These are phyloP conservation scores for Nicotiana paniculata DNA, from an alignment of 257 asterid genomes.

Conservation along the genomic window DNA sequence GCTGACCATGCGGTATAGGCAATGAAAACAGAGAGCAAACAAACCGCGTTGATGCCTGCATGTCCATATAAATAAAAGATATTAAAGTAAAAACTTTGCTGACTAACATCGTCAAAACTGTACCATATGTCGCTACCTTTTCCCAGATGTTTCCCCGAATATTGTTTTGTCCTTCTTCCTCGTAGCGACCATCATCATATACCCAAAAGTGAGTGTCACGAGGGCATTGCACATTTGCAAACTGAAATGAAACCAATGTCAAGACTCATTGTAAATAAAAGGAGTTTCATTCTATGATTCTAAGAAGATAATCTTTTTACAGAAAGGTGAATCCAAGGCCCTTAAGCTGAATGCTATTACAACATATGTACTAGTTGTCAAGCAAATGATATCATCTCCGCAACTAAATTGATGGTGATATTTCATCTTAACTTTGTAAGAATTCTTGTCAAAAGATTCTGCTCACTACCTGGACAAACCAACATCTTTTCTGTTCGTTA, in stretches of 20 bases:
- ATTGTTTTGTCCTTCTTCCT: slow-evolving; percentile 98
- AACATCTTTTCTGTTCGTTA: background rate
- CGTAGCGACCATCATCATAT: slow-evolving; percentile 94
- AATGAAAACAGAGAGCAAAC: slow-evolving; percentile 80
- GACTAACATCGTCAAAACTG: background rate
- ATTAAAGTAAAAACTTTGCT: background rate
- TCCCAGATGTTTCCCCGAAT: slow-evolving; percentile 98
- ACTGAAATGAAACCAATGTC: slow-evolving; percentile 30
- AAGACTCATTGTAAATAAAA: background rate
- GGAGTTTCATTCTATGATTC: background rate
- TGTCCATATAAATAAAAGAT: background rate
- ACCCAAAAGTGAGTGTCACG: slow-evolving; percentile 99
- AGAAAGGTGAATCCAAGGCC: background rate
- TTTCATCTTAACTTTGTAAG: background rate
- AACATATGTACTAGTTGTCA: background rate
- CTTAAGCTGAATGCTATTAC: background rate
- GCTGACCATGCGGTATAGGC: slow-evolving; percentile 90
- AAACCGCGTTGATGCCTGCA: slow-evolving; percentile 80
- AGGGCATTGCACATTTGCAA: slow-evolving; percentile 93
- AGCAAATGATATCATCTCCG: background rate
- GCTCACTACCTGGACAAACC: background rate
- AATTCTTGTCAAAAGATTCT: background rate
- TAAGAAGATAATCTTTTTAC: background rate
- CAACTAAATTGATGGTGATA: background rate
- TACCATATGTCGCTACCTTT: slow-evolving; percentile 41